Percentiles rank a stretch among this genome's conserved stretches.
phyloP scores from a whole-genome alignment of 139 green algal species.

The Pycnococcus provasolii region DNA sequence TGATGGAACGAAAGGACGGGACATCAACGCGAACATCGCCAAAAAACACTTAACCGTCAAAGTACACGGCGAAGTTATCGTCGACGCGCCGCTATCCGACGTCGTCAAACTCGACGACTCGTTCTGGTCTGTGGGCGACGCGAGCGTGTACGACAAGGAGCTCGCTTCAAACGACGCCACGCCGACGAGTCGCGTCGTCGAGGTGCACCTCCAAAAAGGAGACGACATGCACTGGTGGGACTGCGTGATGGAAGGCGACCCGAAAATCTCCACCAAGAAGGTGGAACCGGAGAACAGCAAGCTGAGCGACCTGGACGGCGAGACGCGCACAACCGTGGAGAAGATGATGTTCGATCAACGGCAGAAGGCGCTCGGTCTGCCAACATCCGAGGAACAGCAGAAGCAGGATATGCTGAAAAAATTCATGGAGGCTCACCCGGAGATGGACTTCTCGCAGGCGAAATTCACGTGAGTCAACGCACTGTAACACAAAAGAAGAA shows the following conservation, averaged over 20 bases:
- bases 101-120: constrained; percentile 74
- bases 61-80: constrained; percentile 54
- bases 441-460: constrained; percentile 90
- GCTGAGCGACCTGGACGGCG: constrained; percentile 80
- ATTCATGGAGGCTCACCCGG: constrained; percentile 87
- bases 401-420: constrained; percentile 88
- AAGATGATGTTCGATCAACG: constrained; percentile 95
- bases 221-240: constrained; percentile 87
- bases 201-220: constrained; percentile 74
- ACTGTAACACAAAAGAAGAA: not conserved
- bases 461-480: constrained; percentile 63
- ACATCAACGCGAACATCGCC: constrained; percentile 53
- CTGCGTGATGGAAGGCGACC: constrained; percentile 61
- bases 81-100: constrained; percentile 61
- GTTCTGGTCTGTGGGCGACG: constrained; percentile 66
- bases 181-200: constrained; percentile 43
- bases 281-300: constrained; percentile 92
- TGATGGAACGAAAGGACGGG: constrained; percentile 49
- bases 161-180: not conserved
- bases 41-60: constrained; percentile 53
- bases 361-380: constrained; percentile 87
- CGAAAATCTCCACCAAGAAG: constrained; percentile 78
- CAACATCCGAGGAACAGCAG: constrained; percentile 80
- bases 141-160: not conserved
- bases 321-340: constrained; percentile 84